Base-by-base conservation (phyloP, 306 rosid genomes). In the Cotoneaster glaucophyllus region DNA sequence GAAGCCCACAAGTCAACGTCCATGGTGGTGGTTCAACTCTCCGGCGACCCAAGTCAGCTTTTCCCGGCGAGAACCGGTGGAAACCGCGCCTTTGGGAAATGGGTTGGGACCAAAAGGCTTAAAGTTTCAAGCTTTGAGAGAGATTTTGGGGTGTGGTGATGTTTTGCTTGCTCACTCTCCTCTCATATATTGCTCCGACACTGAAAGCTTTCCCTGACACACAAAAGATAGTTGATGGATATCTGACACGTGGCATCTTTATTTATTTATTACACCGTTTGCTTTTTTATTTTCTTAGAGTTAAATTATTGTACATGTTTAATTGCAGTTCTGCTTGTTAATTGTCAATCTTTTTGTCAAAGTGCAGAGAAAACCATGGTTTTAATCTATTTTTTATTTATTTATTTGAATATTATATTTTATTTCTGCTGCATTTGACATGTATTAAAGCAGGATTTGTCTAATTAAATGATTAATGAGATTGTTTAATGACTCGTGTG, bases 1-100 rank as follows among this genome's bases (percentile, higher is more conserved):
- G 84, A 83, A 78, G 92, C 75, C 87, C 90, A 89, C 83, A 84
- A 82, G 80, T 90, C 94, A 72, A 89, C 80, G 82, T 90, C 97
- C 96, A 94, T 90, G 80, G 78, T 50, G 21, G 50, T 50, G 21
- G 50, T 31, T 64, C 61, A 78, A 71, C 66, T 81, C 68, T 32
- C 74, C 75, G 50, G 76, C 64, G 67, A 80, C 8, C 62, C 37
- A 70, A 41, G 26, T 71, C 50, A 37, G 78, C 53, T 8, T 56
- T 71, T 83, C 70, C 48, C 64, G 70, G 73, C 41, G 19, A 78
- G 19, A 64, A 84, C 37, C 32, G 61, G 17, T 22, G 8, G 67
- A 56, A 71, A 43, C 19, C n/a, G 41, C 26, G 15, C 0, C 4
- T 48, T 1, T 3, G 34, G 66, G 34, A 74, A 81, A 61, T 78